Percentiles rank a stretch among this genome's conserved stretches.
phyloP scores from a whole-genome alignment of 2,329 filamentous ascomycete genomes.

The Trichoderma polysporum region DNA sequence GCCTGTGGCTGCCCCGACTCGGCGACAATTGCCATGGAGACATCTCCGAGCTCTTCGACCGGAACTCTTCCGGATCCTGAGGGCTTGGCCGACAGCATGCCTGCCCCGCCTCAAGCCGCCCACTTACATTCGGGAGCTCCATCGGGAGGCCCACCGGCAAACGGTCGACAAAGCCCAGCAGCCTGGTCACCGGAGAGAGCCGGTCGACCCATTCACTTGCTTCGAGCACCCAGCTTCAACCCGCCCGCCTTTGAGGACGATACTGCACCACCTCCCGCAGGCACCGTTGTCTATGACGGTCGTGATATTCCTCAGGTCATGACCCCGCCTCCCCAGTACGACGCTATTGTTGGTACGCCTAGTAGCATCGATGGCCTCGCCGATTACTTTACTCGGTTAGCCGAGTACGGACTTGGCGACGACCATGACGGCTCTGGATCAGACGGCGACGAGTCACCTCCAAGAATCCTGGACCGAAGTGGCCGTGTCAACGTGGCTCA shows the following conservation, averaged over 20 bases:
- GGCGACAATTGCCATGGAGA: conserved; percentile 54
- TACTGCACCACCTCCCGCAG: conserved; percentile 38
- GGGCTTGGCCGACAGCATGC: conserved; percentile 38
- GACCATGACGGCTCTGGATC: conserved; percentile 42
- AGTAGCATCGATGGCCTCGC: conserved; percentile 69
- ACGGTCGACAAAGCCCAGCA: conserved; percentile 25
- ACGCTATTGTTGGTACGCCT: conserved; percentile 69
- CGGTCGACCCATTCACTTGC: conserved; percentile 73
- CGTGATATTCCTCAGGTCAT: conserved; percentile 43
- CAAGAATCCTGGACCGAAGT: conserved; percentile 49
- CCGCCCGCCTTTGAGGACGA: conserved; percentile 86
- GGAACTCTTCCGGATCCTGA: conserved; percentile 47
- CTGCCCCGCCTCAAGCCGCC: conserved; percentile 55
- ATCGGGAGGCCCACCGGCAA: conserved; percentile 35
- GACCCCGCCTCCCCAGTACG: conserved; percentile 84
- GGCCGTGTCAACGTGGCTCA: conserved; percentile 60
- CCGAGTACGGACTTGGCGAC: conserved; percentile 60
- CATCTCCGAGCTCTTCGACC: conserved; percentile 65
- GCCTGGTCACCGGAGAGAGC: not conserved
- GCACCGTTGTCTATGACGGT: conserved; percentile 23
- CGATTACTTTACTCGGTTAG: conserved; percentile 83
- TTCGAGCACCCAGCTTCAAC: conserved; percentile 81
- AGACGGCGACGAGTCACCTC: conserved; percentile 44
- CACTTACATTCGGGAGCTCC: conserved; percentile 40
- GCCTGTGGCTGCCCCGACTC: conserved; percentile 57